Base-by-base conservation (phyloP, 2,329 filamentous ascomycete genomes). In the Aspergillus uvarum region DNA sequence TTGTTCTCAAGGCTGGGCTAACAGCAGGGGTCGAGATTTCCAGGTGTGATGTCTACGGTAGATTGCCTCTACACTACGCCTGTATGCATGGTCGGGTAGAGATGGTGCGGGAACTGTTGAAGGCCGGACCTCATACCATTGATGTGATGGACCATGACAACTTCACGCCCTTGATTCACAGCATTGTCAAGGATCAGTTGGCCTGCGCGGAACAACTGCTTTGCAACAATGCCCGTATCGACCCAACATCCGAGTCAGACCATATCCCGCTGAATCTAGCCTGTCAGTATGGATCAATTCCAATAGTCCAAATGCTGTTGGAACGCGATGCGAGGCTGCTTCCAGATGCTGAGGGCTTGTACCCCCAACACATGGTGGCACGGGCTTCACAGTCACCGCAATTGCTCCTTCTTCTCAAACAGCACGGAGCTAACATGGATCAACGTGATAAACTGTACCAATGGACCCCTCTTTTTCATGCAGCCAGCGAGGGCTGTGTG, bases 401-500 rank as follows among this genome's bases (percentile, higher is more conserved):
- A 57, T 84, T 97, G 29, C 82, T 98, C 11, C 79, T 93, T 14
- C 82, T 97, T 44, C 82, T 99, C 12, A 89, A 92, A 73, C 83
- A 89, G 54, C 93, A 95, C 70, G 93, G 93, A 1, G 94, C 92
- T 22, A 89, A 99, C 72, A 83, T 99, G 48, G 87, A 99, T 70
- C 93, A 98, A 74, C 83, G 91, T 32, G 95, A 99, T 76, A 98
- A 96, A 77, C 83, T 99, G 16, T 98, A 98, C 68, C 92, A 94
- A 62, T 99, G 95, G 95, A 98, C 95, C 2, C 93, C 95, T 0
- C 82, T 99, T 5, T 95, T 99, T 59, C 94, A 99, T 74, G 94
- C 95, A 2, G 95, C 95, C 10, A 96, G 93, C 72, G 95, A 99
- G 79, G 95, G 95, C 22, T 96, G 96, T 72, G 89, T 97, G 1